Evolutionary conservation across 306 rosid genomes (phyloP).

Genomic region (Parietaria judaica): DNA sequence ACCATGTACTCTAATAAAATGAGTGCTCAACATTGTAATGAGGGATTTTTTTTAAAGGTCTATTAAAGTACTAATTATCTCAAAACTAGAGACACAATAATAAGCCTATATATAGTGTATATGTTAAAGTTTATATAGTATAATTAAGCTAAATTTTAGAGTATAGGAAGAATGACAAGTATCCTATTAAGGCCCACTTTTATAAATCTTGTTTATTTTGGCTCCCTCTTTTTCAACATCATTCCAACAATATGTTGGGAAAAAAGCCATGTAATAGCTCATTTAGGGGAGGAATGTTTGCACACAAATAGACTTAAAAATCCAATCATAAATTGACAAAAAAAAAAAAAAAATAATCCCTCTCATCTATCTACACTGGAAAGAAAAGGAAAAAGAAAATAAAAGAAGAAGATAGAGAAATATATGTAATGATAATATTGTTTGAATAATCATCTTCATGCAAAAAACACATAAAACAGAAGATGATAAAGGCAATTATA

Average conservation of each 20-base stretch:
- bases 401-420: too few relatives aligned
- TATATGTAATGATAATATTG: too few relatives aligned
- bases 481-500: too few relatives aligned
- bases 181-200: background rate
- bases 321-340: background rate
- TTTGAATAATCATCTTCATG: background rate
- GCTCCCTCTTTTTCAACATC: slow-evolving; percentile 17
- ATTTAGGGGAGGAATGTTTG: slow-evolving; percentile 10
- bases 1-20: too few relatives aligned
- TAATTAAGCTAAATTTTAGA: too few relatives aligned
- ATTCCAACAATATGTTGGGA: slow-evolving; percentile 9
- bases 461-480: background rate
- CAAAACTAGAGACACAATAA: too few relatives aligned
- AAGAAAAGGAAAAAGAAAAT: background rate
- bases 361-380: background rate
- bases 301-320: background rate
- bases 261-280: slow-evolving; percentile 1
- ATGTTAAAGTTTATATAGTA: too few relatives aligned
- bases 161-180: too few relatives aligned
- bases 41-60: background rate
- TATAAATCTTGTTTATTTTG: background rate
- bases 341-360: background rate
- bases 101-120: too few relatives aligned
- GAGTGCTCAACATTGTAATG: too few relatives aligned
- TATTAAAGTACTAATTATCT: too few relatives aligned